A percentile compares a stretch with the other conserved stretches of the same genome.
Evolutionary conservation across 2,329 filamentous ascomycete species (phyloP).

Genomic region (Claviceps sp.): DNA sequence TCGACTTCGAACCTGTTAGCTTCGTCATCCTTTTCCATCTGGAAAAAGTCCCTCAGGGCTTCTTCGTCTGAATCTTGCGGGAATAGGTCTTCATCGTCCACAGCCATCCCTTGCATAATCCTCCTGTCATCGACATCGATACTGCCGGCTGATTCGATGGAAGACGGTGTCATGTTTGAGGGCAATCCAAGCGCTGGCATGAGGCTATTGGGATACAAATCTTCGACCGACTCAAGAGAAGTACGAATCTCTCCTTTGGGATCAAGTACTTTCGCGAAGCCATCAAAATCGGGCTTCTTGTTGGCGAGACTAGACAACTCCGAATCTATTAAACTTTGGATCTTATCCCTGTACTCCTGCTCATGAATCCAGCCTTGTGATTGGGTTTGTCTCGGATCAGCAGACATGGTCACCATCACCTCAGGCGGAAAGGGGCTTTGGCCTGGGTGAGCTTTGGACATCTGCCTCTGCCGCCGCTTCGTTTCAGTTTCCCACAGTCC

Average conservation of each 20-base stretch:
- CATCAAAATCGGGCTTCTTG: constrained; percentile 43
- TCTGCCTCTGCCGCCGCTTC: constrained; percentile 57
- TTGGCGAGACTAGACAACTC: constrained; percentile 39
- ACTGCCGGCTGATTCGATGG: constrained; percentile 27
- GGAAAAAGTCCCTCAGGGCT: constrained; percentile 17
- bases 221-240: constrained; percentile 69
- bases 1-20: neutral
- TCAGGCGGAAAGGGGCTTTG: constrained; percentile 72
- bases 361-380: constrained; percentile 89
- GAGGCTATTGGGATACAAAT: constrained; percentile 63
- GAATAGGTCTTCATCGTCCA: constrained; percentile 35
- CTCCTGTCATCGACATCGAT: constrained; percentile 53
- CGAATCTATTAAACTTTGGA: constrained; percentile 47
- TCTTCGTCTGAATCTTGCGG: constrained; percentile 42
- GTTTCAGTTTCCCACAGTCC: constrained; percentile 87
- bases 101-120: constrained; percentile 32
- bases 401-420: constrained; percentile 78
- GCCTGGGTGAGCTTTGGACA: constrained; percentile 48
- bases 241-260: constrained; percentile 56
- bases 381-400: constrained; percentile 57
- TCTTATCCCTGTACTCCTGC: constrained; percentile 58
- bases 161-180: constrained; percentile 25
- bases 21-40: neutral
- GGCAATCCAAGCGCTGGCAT: constrained; percentile 30
- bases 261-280: constrained; percentile 43